phyloP scores from a whole-genome alignment of 2,329 filamentous ascomycete species.

The Neofusicoccum parvum region DNA sequence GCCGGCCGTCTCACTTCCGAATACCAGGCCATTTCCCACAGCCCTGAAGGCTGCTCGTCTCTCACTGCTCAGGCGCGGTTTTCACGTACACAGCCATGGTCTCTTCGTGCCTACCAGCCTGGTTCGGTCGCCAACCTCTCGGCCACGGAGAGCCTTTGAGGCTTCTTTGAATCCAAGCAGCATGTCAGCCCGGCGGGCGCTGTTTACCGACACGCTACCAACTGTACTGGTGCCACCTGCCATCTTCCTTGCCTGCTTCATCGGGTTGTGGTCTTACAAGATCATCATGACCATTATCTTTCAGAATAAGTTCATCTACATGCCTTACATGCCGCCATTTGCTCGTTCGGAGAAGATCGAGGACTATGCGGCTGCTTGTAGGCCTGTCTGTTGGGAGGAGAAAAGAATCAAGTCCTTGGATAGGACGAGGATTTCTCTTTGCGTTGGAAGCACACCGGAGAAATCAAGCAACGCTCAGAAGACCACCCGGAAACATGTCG shows the following conservation, averaged over 20 bases:
- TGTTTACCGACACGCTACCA: constrained; percentile 40
- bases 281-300: constrained; percentile 75
- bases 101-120: neutral
- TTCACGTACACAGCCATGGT: neutral
- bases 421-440: constrained; percentile 65
- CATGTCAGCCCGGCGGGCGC: neutral
- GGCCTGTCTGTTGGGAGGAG: constrained; percentile 68
- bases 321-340: constrained; percentile 73
- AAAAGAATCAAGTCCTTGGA: constrained; percentile 63
- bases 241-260: constrained; percentile 66
- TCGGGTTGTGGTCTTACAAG: constrained; percentile 65
- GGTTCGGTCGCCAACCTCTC: neutral
- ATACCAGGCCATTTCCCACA: neutral
- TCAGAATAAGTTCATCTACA: constrained; percentile 82
- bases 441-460: constrained; percentile 45
- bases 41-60: neutral
- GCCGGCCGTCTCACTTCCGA: neutral
- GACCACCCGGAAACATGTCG: constrained; percentile 31
- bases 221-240: constrained; percentile 63
- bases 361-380: constrained; percentile 63
- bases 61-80: neutral
- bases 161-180: neutral
- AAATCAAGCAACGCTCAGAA: neutral
- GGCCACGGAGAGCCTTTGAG: neutral
- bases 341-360: constrained; percentile 66